These are phyloP conservation scores for Collybia sordida DNA, from an alignment of 768 basidiomycete species.

Conservation along the genomic window DNA sequence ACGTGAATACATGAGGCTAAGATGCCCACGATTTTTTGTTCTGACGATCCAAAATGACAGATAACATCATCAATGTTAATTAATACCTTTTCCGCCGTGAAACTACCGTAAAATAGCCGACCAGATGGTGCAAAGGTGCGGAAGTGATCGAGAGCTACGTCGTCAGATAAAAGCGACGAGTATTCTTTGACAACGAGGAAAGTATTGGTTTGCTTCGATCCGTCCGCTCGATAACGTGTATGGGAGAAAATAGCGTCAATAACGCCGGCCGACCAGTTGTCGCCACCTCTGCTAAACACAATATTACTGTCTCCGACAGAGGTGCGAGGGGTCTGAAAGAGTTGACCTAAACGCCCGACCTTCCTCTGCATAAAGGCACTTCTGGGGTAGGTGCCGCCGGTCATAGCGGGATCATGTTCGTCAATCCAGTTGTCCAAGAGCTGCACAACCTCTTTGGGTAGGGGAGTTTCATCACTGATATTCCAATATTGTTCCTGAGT, in stretches of 20 bases:
- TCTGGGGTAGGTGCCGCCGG: background rate
- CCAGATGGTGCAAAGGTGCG: background rate
- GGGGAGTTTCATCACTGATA: background rate
- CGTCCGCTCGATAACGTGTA: background rate
- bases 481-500: background rate
- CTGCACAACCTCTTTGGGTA: background rate
- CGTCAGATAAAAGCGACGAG: background rate
- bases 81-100: background rate
- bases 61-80: conserved; percentile 6
- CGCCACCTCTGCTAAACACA: conserved; percentile 5
- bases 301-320: conserved; percentile 11
- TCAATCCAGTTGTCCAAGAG: background rate
- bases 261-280: background rate
- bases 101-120: background rate
- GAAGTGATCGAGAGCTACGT: background rate
- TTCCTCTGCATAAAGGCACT: background rate
- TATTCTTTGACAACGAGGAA: background rate
- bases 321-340: conserved; percentile 4
- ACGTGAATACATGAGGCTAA: background rate
- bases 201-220: background rate
- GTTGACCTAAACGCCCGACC: conserved; percentile 6
- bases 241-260: background rate
- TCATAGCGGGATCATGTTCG: background rate
- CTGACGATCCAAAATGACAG: conserved; percentile 10
- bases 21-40: background rate